Base-by-base conservation (phyloP, 2,329 filamentous ascomycete genomes). In the Neodidymelliopsis sp. region DNA sequence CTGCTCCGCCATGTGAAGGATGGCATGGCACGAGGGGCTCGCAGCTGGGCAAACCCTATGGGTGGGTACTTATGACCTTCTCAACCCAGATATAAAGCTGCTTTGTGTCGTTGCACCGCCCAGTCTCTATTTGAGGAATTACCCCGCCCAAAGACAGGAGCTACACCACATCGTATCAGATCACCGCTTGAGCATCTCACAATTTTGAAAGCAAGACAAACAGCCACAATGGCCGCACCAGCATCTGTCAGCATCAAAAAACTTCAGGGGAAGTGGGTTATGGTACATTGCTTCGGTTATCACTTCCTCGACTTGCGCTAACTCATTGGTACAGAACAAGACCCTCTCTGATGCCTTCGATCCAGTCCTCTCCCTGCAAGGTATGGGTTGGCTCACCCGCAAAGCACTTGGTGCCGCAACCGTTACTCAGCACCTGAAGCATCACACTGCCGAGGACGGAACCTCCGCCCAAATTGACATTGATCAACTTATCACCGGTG, bases 381-480 rank as follows among this genome's bases (percentile, higher is more conserved):
- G 74, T 57, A 64, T 80, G 29, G 69, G 73, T 47, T 93, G 83
- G 82, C 62, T 92, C 39, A 81, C 81, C 38, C 89, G 90, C 74
- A 91, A 87, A 77, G 84, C 82, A 52, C 84, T 95, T 70, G 74
- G 79, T 60, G 71, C 85, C 23, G 88, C 90, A 23, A 87, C 84
- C 34, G 76, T 96, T 43, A 87, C 84, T 25, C 81, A 92, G 55
- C 70, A 81, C 53, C 71, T 89, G 43, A 83, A 69, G 45, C 57
- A 63, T 24, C 46, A 51, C 12, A 60, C 55, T n/a, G 59, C 59
- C 25, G 59, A 55, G 25, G 59, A 64, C 13, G 54, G 54, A 18
- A 44, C 53, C 24, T 53, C 61, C 10, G 77, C 79, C 49, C 84
- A 87, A 75, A 81, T 94, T 73, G 82, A 89, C 73, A 86, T 91